Evolutionary conservation across 257 asterid species (phyloP), one percentile per base, ranked within the genome.

Genomic region (Salvia splendens): DNA sequence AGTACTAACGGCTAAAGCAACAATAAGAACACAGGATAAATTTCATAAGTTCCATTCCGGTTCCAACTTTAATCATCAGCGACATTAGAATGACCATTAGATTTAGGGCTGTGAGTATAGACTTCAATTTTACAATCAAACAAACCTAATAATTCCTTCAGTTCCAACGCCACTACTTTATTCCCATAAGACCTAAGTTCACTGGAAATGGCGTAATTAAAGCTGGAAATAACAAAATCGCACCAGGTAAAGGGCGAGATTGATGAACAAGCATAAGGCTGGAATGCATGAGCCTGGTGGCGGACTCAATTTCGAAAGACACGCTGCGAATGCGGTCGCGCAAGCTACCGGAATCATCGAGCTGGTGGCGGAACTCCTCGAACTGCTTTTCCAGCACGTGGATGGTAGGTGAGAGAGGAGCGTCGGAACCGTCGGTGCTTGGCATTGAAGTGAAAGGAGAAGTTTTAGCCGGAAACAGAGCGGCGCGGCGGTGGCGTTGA

Each of bases 311-410:
- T 64, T 93, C 96, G 73, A 61, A 6, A 14, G 97, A 87, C 1
- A 86, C 92, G 15, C 73, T 73, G 6, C 95, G 84, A 53, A 93
- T 88, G 8, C 97, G 95, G 51, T 93, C 96, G 11, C 92, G 87
- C 12, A 90, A 35, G 79, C n/a, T 70, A 62, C 91, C 90, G 35
- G 95, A 86, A 16, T 84, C 90, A 40, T 81, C 91, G 40, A 93
- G 79, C 70, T 85, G 84, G 75, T 60, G 82, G 65, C 96, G 82
- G 41, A 93, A 90, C 35, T 71, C 88, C 55, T 81, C 87, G 63
- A 93, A 90, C 81, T 93, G 97, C 70, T 81, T 81, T 70, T 85
- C 96, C 57, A 90, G 77, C 38, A 81, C 69, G 50, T 73, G 86
- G 32, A 78, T 11, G 3, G 82, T 58, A 42, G 84, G 83, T 45